Conservation (phyloP, 2,329 filamentous ascomycete genomes). For the Ceratocystis harringtonii region DNA sequence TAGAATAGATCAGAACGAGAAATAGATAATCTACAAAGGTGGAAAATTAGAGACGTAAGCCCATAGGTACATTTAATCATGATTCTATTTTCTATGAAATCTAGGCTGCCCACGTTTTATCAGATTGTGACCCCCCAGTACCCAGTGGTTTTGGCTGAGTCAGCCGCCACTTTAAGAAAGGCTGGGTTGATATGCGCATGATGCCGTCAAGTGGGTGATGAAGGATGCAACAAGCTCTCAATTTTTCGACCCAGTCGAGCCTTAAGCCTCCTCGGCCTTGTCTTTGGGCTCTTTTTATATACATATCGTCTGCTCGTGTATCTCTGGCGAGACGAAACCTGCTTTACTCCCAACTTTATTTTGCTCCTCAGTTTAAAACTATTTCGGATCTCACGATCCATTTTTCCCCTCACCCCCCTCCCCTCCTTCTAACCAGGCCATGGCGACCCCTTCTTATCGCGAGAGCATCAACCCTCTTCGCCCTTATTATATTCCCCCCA, state of each 20-base stretch:
- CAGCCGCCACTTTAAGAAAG: conserved; percentile 13
- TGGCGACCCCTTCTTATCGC: conserved; percentile 29
- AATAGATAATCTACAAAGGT: not conserved
- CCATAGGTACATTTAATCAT: not conserved
- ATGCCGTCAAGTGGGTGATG: conserved; percentile 11
- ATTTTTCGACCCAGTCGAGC: conserved; percentile 17
- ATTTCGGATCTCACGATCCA: not conserved
- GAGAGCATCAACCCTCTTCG: conserved; percentile 47
- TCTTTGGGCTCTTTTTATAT: conserved; percentile 13
- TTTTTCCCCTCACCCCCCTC: too few species aligned
- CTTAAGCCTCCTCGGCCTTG: conserved; percentile 11
- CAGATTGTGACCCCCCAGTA: not conserved
- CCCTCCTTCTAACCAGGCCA: not conserved
- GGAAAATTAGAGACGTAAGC: not conserved
- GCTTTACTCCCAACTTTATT: not conserved
- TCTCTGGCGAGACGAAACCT: not conserved
- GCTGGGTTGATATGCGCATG: conserved; percentile 9
- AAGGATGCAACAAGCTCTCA: conserved; percentile 16
- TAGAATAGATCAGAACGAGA: not conserved
- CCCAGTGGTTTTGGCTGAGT: conserved; percentile 5
- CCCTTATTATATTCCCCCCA: conserved; percentile 52
- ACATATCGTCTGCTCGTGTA: not conserved
- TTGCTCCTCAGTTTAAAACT: not conserved
- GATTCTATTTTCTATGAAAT: not conserved
- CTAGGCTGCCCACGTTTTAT: not conserved